phyloP scores from a whole-genome alignment of 257 asterid genomes.

The Eustoma russellianum region DNA sequence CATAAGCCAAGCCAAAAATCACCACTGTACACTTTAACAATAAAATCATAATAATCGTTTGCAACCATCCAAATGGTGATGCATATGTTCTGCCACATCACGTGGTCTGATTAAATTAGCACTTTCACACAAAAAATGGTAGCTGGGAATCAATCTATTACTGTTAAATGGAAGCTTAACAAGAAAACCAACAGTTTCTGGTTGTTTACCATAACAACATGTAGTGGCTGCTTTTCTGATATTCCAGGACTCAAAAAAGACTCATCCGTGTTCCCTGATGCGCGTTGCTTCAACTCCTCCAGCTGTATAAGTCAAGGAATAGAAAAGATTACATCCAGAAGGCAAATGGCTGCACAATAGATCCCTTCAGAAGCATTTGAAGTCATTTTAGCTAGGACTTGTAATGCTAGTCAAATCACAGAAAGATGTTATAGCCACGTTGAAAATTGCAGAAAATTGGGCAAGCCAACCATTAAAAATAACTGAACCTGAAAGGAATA shows the following conservation, averaged over 20 bases:
- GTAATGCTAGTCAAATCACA: no score
- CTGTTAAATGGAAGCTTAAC: neutral
- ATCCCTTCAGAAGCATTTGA: no score
- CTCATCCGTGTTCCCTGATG: conserved; percentile 66
- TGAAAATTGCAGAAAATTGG: no score
- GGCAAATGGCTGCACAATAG: no score
- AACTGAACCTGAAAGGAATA: no score
- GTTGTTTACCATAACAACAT: conserved; percentile 84
- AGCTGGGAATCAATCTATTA: neutral
- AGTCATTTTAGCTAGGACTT: no score
- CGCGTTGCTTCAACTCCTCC: conserved; percentile 93
- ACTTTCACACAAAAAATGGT: neutral
- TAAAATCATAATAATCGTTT: neutral
- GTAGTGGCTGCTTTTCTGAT: conserved; percentile 83
- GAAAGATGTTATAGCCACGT: no score
- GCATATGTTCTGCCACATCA: neutral
- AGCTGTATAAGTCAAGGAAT: conserved; percentile 34
- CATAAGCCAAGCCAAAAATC: conserved; percentile 2
- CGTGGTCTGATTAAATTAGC: neutral
- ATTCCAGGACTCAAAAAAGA: conserved; percentile 72
- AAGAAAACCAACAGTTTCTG: neutral
- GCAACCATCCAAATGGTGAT: neutral
- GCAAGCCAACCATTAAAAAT: no score
- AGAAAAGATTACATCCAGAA: conserved; percentile 14
- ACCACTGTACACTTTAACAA: conserved; percentile 3